These are phyloP conservation scores for Magnolia changhungtana DNA, from an alignment of 164 flowering plant genomes.

Conservation along the genomic window DNA sequence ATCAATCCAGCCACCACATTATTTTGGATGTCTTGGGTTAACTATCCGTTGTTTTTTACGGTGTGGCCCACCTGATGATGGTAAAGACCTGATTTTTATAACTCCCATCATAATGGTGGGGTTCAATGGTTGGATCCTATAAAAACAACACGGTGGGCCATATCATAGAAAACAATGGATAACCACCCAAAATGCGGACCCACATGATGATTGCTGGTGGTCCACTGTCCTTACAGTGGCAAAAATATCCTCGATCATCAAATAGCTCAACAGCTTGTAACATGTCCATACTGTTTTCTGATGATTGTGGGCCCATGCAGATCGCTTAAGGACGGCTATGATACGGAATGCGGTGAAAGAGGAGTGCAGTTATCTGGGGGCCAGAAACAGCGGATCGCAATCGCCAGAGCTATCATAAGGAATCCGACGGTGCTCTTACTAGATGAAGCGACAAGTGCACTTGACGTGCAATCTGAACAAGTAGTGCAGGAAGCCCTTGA, in stretches of 20 bases:
- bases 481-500: conserved; percentile 83
- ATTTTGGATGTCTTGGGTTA: too few relatives aligned
- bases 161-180: too few relatives aligned
- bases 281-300: neutral
- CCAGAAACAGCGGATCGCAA: conserved; percentile 85
- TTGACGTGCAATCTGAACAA: conserved; percentile 85
- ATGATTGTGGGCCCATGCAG: conserved; percentile 26
- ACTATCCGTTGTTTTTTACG: too few relatives aligned
- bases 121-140: too few relatives aligned
- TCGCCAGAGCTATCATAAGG: conserved; percentile 81
- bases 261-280: neutral
- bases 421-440: conserved; percentile 66
- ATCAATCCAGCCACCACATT: too few relatives aligned
- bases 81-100: too few relatives aligned
- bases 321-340: conserved; percentile 73
- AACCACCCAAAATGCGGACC: too few relatives aligned
- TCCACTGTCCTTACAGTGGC: neutral
- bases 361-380: conserved; percentile 93
- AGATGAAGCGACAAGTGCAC: conserved; percentile 94
- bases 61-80: too few relatives aligned
- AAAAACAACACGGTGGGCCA: too few relatives aligned
- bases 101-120: too few relatives aligned
- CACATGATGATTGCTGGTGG: neutral
- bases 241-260: neutral
- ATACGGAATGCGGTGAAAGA: conserved; percentile 85